These are phyloP conservation scores for Boletus mariae DNA, from an alignment of 1,284 basidiomycete genomes.

Conservation along the genomic window DNA sequence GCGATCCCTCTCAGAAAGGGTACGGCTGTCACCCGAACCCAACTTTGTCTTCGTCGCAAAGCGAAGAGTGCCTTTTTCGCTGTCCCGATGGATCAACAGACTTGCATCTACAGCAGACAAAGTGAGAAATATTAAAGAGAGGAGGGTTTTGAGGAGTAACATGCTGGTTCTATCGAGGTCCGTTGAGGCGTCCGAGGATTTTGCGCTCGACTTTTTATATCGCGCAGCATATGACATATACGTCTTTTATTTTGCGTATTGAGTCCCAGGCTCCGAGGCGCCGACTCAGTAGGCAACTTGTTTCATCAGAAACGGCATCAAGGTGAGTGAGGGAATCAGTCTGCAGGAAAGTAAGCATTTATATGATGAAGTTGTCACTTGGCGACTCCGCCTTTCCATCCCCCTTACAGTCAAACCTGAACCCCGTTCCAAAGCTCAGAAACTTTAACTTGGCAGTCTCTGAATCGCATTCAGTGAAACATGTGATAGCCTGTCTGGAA, in stretches of 20 bases:
- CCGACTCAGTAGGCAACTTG: neutral
- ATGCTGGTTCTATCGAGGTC: neutral
- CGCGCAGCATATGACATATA: neutral
- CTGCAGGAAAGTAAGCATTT: neutral
- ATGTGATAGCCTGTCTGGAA: too few relatives aligned
- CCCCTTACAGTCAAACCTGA: neutral
- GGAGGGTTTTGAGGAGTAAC: neutral
- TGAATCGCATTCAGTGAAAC: too few relatives aligned
- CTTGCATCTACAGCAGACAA: slow-evolving; percentile 13
- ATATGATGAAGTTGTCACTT: neutral
- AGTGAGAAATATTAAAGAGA: neutral
- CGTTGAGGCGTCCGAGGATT: neutral
- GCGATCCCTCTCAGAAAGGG: slow-evolving; percentile 15
- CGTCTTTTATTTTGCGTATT: neutral
- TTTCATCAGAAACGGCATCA: neutral
- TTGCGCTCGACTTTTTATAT: neutral
- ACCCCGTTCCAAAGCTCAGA: neutral
- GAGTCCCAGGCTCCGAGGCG: neutral
- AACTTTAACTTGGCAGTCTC: too few relatives aligned
- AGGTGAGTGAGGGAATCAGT: neutral
- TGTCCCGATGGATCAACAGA: slow-evolving; percentile 4
- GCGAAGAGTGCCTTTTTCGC: slow-evolving; percentile 12
- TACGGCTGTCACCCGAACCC: neutral
- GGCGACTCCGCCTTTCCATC: neutral
- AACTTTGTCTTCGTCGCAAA: slow-evolving; percentile 13